phyloP scores from a whole-genome alignment of 169 alveolate genomes.

The Plasmodium gonderi region DNA sequence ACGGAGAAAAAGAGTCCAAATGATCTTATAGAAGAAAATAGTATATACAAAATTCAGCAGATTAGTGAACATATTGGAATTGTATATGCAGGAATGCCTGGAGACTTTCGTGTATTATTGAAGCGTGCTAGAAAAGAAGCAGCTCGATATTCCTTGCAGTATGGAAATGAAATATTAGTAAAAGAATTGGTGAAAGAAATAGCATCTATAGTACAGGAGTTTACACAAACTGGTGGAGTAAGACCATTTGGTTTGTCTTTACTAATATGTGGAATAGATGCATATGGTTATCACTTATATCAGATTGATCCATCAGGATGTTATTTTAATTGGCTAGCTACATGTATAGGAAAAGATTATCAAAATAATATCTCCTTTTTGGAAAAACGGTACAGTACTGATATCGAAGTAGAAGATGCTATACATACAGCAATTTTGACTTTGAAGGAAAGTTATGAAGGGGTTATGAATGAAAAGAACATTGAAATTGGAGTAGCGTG shows the following conservation, averaged over 20 bases:
- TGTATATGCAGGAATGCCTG: conserved; percentile 98
- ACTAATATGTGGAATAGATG: conserved; percentile 88
- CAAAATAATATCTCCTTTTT: conserved; percentile 96
- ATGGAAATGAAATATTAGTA: conserved; percentile 96
- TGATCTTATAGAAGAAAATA: conserved; percentile 93
- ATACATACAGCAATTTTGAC: conserved; percentile 95
- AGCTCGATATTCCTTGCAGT: conserved; percentile 89
- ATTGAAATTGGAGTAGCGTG: conserved; percentile 97
- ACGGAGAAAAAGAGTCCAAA: conserved; percentile 94
- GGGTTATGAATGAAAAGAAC: conserved; percentile 96
- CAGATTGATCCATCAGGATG: conserved; percentile 99
- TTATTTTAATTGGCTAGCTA: conserved; percentile 98
- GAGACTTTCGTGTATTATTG: conserved; percentile 96
- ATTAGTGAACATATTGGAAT: conserved; percentile 93
- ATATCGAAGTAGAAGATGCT: conserved; percentile 97
- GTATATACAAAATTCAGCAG: conserved; percentile 93
- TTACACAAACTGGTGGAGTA: conserved; percentile 99
- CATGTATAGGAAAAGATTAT: conserved; percentile 98
- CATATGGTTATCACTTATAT: conserved; percentile 92
- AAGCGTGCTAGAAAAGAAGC: conserved; percentile 91
- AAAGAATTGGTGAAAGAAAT: conserved; percentile 94
- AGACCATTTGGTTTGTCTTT: conserved; percentile 99
- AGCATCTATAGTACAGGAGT: conserved; percentile 97
- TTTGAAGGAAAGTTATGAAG: conserved; percentile 96
- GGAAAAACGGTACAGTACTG: conserved; percentile 97